phyloP scores from a whole-genome alignment of 2,329 filamentous ascomycete species.

The Stachybotrys elegans region DNA sequence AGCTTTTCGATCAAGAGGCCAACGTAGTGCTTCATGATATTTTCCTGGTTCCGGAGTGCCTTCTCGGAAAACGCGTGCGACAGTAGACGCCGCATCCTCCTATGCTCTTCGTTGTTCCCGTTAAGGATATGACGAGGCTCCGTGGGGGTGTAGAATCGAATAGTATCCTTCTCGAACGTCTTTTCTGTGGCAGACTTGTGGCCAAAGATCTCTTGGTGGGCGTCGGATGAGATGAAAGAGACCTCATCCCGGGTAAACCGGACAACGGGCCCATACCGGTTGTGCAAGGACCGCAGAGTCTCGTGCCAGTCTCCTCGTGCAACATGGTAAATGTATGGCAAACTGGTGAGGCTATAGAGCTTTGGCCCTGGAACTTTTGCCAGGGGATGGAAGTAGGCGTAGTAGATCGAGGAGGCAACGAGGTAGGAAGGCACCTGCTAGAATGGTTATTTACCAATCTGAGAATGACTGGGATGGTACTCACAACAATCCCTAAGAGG shows the following conservation, averaged over 20 bases:
- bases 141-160: background rate
- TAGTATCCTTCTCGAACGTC: background rate
- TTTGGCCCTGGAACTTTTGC: background rate
- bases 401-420: background rate
- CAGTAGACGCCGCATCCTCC: constrained; percentile 8
- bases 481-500: background rate
- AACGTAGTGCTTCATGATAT: constrained; percentile 29
- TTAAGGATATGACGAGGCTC: background rate
- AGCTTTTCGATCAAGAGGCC: constrained; percentile 32
- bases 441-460: background rate
- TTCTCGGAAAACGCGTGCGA: constrained; percentile 18
- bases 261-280: constrained; percentile 23
- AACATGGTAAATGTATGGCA: background rate
- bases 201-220: constrained; percentile 32
- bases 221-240: constrained; percentile 25
- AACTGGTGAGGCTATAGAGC: background rate
- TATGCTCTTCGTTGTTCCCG: constrained; percentile 8
- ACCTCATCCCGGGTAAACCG: constrained; percentile 32
- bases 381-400: background rate
- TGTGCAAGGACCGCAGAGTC: constrained; percentile 5
- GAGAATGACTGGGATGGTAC: background rate
- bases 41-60: constrained; percentile 17
- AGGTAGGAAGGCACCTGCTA: background rate
- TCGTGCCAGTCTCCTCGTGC: background rate
- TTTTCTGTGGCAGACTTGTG: background rate